Conservation (phyloP, 1,284 basidiomycete genomes). For the Malassezia arunalokei region DNA sequence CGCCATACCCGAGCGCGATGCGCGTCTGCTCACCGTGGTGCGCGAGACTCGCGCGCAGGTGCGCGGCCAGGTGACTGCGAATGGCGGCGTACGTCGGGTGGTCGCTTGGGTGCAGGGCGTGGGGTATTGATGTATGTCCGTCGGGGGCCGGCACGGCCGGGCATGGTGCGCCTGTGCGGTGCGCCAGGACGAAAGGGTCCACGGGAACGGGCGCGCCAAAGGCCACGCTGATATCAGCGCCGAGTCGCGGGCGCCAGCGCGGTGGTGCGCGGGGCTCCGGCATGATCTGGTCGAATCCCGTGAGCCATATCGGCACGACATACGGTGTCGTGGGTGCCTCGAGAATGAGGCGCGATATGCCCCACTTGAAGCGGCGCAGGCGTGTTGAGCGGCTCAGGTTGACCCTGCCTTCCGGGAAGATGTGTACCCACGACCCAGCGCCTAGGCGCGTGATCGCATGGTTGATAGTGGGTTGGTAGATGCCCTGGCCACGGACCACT, state of each 20-base stretch:
- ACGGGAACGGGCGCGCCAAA: conserved; percentile 32
- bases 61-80: conserved; percentile 16
- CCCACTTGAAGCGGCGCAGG: conserved; percentile 87
- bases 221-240: conserved; percentile 26
- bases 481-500: conserved; percentile 75
- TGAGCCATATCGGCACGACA: conserved; percentile 90
- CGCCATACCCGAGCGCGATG: not conserved
- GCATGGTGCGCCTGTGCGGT: not conserved
- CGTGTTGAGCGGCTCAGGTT: conserved; percentile 55
- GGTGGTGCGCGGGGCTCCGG: conserved; percentile 35
- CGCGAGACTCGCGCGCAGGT: conserved; percentile 12
- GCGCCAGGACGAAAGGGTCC: not conserved
- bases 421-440: conserved; percentile 77
- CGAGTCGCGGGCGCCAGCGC: conserved; percentile 29
- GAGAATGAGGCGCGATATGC: conserved; percentile 57
- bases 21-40: conserved; percentile 7
- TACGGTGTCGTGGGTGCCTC: conserved; percentile 50
- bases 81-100: not conserved
- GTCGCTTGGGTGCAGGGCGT: conserved; percentile 1
- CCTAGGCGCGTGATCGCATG: conserved; percentile 66
- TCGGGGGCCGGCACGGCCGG: not conserved
- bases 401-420: conserved; percentile 86
- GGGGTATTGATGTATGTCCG: conserved; percentile 1
- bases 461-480: conserved; percentile 79
- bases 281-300: conserved; percentile 48